Percentiles rank a stretch among this genome's conserved stretches.
These are phyloP conservation scores for Phytophthora nicotianae DNA, from an alignment of 352 stramenopile genomes.

Conservation along the genomic window DNA sequence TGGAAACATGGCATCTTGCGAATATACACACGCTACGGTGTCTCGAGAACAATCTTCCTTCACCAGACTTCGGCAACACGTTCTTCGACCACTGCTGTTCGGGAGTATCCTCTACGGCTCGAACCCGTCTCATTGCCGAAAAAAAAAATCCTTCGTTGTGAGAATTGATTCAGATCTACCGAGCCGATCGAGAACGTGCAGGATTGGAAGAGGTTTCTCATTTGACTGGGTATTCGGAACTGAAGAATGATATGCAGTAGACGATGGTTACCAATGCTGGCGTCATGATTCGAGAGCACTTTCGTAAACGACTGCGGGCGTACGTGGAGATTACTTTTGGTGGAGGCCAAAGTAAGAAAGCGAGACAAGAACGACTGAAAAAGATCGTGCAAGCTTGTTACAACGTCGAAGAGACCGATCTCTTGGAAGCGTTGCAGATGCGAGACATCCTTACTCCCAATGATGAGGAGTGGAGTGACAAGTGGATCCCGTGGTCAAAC, in stretches of 20 bases:
- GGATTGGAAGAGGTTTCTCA: not conserved
- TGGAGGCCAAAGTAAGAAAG: not conserved
- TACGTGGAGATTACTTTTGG: conserved; percentile 11
- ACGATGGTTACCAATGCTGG: conserved; percentile 11
- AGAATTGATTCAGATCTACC: conserved; percentile 11
- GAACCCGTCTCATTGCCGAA: conserved; percentile 16
- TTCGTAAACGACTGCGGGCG: conserved; percentile 1
- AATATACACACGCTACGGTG: too few relatives aligned
- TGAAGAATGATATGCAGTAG: conserved; percentile 3
- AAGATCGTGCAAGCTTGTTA: conserved; percentile 8
- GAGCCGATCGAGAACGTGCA: conserved; percentile 7
- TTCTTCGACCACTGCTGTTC: conserved; percentile 24
- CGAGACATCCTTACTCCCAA: too few relatives aligned
- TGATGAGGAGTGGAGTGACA: too few relatives aligned
- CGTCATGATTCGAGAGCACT: conserved; percentile 20
- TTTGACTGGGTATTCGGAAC: not conserved
- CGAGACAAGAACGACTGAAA: conserved; percentile 11
- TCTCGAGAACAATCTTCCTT: conserved; percentile 12
- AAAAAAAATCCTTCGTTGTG: conserved; percentile 17
- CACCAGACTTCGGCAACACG: conserved; percentile 17
- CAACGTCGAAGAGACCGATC: not conserved
- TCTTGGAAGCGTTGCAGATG: not conserved
- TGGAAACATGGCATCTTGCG: too few relatives aligned
- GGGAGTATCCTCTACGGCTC: conserved; percentile 13
- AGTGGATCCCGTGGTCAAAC: too few relatives aligned